Evolutionary conservation across 169 alveolate species (phyloP), one percentile per base, ranked within the genome.

Genomic region (Plasmodium chabaudi): DNA sequence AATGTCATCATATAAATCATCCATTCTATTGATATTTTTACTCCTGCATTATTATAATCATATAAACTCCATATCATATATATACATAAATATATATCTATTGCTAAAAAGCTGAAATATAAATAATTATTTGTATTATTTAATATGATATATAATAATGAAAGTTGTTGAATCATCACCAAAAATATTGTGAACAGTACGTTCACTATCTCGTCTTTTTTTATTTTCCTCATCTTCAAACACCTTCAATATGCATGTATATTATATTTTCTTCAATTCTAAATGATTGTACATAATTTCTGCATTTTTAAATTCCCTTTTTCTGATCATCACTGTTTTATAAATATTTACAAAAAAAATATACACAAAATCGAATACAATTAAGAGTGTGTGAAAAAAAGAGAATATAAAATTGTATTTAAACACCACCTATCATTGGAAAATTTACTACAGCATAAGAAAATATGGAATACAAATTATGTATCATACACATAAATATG

Each of bases 21-120:
- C 89, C 89, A 79, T 55, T 79, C 72, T 12, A 65, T 53, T 4
- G 89, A 79, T 27, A 79, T 67, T 39, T 79, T 79, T 5, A 79
- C 82, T 19, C 89, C 89, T 19, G 89, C 77, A 69, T 79, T 79
- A 7, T 79, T 79, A 4, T 79, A 25, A 79, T 65, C 79, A 44
- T 64, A 79, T 25, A 79, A 56, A 46, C 89, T 67, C 17, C 61
- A 70, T 9, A 79, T 34, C 25, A 79, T 64, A 46, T 79, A 79
- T 25, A 79, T 15, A 57, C 89, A 79, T 79, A 79, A 69, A 57
- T 27, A 65, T 19, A 79, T 23, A 47, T 79, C 89, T 21, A 60
- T 59, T 44, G 67, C 12, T 34, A 64, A 23, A 25, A 79, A 79
- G n/a, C 17, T 17, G 3, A 79, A 46, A 46, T 79, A 79, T 12